Conservation (phyloP, 2,329 filamentous ascomycete species). For the Sarocladium kiliense region DNA sequence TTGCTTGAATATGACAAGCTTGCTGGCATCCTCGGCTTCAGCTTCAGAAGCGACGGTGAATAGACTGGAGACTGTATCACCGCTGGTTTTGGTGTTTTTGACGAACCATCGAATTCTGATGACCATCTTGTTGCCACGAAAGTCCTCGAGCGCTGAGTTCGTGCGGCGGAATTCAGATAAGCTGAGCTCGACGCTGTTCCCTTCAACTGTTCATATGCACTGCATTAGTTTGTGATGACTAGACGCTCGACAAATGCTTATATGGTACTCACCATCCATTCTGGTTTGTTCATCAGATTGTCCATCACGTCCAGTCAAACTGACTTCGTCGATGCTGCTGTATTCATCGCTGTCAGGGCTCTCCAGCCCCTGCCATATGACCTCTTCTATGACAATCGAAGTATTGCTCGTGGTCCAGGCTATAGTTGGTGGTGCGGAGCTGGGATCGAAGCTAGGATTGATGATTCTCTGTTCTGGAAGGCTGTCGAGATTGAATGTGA, state of each 20-base stretch:
- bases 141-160: background rate
- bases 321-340: no score
- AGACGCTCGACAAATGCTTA: no score
- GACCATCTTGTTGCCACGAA: background rate
- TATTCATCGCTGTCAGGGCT: no score
- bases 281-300: background rate
- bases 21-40: background rate
- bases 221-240: background rate
- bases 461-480: background rate
- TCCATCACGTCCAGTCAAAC: no score
- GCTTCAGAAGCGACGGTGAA: no score
- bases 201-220: background rate
- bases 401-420: no score
- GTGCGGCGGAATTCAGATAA: background rate
- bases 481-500: background rate
- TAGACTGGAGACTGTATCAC: background rate
- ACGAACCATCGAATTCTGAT: background rate
- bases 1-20: no score
- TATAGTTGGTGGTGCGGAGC: no score
- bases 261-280: no score
- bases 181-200: background rate
- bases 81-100: no score
- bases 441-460: background rate
- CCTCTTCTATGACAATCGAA: no score
- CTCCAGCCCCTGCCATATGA: no score